Evolutionary conservation across 192 early-diverging fungal species (phyloP), one percentile per base, ranked within the genome.

Genomic region (Coemansia sp.): DNA sequence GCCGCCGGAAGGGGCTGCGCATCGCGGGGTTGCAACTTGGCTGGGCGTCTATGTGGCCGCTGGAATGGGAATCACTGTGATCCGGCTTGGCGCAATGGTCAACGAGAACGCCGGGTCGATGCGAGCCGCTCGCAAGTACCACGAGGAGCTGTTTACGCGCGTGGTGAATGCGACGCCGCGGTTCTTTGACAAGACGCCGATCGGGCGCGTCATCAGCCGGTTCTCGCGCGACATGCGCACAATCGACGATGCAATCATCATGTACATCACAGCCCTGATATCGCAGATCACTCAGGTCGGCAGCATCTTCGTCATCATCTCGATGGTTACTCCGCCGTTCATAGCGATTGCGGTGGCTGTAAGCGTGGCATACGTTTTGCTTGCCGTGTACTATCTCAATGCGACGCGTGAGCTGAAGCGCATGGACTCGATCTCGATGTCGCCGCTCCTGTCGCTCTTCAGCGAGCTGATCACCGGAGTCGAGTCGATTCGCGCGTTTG

Each of bases 181-280:
- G 23, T 97, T 96, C 87, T 98, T 93, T 75, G 94, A 96, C 67
- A 89, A 89, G 20, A 94, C 92, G n/a, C 96, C 96, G 9, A 83
- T 93, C 18, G 94, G 94, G 26, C 87, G 91, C 20, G 91, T 95
- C 57, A 89, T 92, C 73, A 98, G 96, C 75, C 78, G 96, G 46
- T 95, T 94, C 69, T 91, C 92, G 33, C 89, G 91, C 16, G 94
- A 98, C 81, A 90, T 97, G 73, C 89, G 89, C 23, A 88, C 89
- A 2, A 81, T 97, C 65, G 95, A 98, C 76, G 91, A 88, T 44
- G 72, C 75, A 14, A 79, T 90, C 35, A 82, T 87, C 43, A 81
- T 78, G 26, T 65, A 73, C 35, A 69, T 87, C 14, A 75, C 83
- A 6, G 83, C 80, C 52, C 81, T 92, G 14, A 62, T 91, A 24